Evolutionary conservation across 805 yeast genomes (phyloP).

Genomic region (Myxozyma neglecta): DNA sequence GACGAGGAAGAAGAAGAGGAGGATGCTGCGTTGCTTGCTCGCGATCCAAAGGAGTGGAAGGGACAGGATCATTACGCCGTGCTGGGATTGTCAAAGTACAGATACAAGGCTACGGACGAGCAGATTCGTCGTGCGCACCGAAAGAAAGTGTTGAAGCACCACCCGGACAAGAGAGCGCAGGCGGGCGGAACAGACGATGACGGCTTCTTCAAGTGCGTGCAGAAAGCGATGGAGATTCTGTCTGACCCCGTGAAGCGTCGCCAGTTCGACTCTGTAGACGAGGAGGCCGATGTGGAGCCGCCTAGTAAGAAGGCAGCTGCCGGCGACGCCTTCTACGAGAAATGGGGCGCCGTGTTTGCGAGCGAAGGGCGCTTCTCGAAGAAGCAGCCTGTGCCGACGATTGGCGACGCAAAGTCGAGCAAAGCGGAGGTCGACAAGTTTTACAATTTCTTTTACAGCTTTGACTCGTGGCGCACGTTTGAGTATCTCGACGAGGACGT

Average conservation of each 20-base stretch:
- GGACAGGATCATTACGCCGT: conserved; percentile 91
- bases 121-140: conserved; percentile 94
- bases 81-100: conserved; percentile 85
- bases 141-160: conserved; percentile 92
- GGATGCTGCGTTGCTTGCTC: conserved; percentile 73
- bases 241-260: conserved; percentile 82
- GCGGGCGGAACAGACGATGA: conserved; percentile 79
- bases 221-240: conserved; percentile 90
- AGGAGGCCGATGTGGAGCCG: conserved; percentile 77
- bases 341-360: conserved; percentile 89
- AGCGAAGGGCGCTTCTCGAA: conserved; percentile 90
- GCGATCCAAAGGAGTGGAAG: conserved; percentile 99
- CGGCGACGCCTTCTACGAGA: conserved; percentile 80
- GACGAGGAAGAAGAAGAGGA: conserved; percentile 61
- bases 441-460: conserved; percentile 88
- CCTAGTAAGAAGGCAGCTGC: conserved; percentile 56
- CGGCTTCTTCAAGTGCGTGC: conserved; percentile 96
- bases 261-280: conserved; percentile 95
- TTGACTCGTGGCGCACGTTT: conserved; percentile 97
- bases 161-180: conserved; percentile 97
- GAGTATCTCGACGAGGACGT: conserved; percentile 98
- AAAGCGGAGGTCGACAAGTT: conserved; percentile 79
- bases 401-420: conserved; percentile 67
- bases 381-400: conserved; percentile 80
- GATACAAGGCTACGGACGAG: conserved; percentile 87